Evolutionary conservation across 1,284 basidiomycete species (phyloP), one percentile per base, ranked within the genome.

Genomic region (Trametes pubescens): DNA sequence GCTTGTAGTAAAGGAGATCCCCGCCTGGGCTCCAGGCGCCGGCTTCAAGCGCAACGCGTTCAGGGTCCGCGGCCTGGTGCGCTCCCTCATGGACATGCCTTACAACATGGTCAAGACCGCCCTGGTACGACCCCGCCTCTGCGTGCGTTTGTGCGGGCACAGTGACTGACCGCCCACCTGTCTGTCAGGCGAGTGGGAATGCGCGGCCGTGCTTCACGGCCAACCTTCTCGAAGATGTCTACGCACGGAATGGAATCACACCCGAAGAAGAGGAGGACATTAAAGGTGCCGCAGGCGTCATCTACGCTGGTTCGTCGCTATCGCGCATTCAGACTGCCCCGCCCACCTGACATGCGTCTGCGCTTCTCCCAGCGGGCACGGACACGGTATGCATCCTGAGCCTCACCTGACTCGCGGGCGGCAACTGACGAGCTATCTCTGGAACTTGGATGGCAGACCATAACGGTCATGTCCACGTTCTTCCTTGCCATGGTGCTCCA

Each of bases 1-100:
- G 8, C 34, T 22, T 40, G 34, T 56, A 77, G 78, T 79, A 43
- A 83, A 80, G 67, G 75, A 84, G 65, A 75, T 86, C 43, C 86
- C 86, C 9, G 76, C 78, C 16, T 88, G 86, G 86, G 79, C 83
- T 43, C 86, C 86, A 18, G 84, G 85, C 51, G 78, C 82, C 1
- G 78, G 78, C n/a, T 87, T 87, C 75, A 86, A 86, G 67, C 78
- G 80, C 14, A 78, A 81, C 18, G 85, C 86, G 14, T 69, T 78
- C 21, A 74, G 80, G 67, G 78, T 82, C 14, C 67, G 73, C 51
- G 55, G 53, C 21, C 57, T 74, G 14, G 74, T 70, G 73, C 79
- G 62, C 72, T 76, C 68, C 74, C 80, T 65, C 82, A 81, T 85
- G 73, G 79, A 84, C 63, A 73, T 81, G 21, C 86, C 85, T 0